phyloP scores from a whole-genome alignment of 306 rosid genomes.

The Betula pendula region DNA sequence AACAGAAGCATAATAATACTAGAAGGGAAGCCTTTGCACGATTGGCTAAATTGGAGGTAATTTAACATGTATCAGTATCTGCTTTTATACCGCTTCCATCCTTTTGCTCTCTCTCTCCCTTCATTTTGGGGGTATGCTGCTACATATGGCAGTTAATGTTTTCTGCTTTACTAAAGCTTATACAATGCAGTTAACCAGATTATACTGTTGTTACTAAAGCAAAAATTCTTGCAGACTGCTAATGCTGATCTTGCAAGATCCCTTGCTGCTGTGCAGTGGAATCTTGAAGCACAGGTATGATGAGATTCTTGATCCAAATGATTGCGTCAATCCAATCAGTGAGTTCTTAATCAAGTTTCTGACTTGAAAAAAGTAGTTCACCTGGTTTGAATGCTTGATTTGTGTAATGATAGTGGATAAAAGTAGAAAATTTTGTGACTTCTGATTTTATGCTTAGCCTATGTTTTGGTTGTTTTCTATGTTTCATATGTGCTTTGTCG shows the following conservation, averaged over 20 bases:
- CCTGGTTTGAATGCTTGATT: constrained; percentile 8
- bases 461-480: background rate
- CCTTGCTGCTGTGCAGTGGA: constrained; percentile 83
- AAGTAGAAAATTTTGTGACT: background rate
- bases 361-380: background rate
- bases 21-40: constrained; percentile 81
- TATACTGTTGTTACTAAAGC: constrained; percentile 35
- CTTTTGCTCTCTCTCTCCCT: constrained; percentile 3
- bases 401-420: background rate
- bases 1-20: constrained; percentile 89
- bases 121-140: background rate
- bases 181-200: constrained; percentile 26
- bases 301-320: constrained; percentile 34
- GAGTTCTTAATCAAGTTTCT: background rate
- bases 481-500: background rate
- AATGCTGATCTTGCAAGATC: constrained; percentile 96
- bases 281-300: constrained; percentile 86
- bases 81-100: constrained; percentile 1
- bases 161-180: constrained; percentile 12
- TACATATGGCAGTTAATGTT: constrained; percentile 22
- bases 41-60: constrained; percentile 87
- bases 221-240: constrained; percentile 66
- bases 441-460: background rate
- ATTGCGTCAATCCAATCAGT: background rate
- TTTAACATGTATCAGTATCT: constrained; percentile 21